Evolutionary conservation across 371 early-diverging fungal genomes (phyloP), one percentile per base, ranked within the genome.

Genomic region (Umbelopsis sp.): DNA sequence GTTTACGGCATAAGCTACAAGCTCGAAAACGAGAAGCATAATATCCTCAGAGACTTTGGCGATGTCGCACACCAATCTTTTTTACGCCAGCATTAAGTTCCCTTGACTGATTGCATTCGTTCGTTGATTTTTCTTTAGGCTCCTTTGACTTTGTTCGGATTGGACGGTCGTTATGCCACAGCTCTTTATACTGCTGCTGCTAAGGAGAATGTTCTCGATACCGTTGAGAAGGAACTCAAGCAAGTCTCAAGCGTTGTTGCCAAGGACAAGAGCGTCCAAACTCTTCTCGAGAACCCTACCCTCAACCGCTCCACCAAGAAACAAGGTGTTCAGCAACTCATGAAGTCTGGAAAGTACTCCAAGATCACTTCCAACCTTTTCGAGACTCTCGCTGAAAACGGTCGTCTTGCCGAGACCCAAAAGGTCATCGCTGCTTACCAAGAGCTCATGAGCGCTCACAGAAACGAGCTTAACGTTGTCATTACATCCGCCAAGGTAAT

Each of bases 91-190:
- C 41, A 12, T 12, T 7, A 48, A 48, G 48, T 48, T n/a, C 57
- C 14, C 7, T 7, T 41, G 41, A 41, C 38, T 50, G 45, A 52
- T 20, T 46, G 69, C 29, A 12, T 18, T 10, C 16, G 8, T 6
- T 45, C 16, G 32, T n/a, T 67, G 24, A 25, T 44, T 65, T 45
- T 62, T 37, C 24, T 37, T 50, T 57, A 65, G 94, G 88, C 91
- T 62, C 97, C 97, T 38, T 68, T 96, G 50, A 86, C 89, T 46
- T 87, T 98, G 65, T 91, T 92, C 88, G 96, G 97, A 72, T 92
- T 98, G 78, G 96, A 96, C 65, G 99, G 99, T 74, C 94, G 97
- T 75, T 98, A 98, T 77, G 98, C 99, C 68, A 96, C 97, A 25
- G 98, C 99, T 45, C 89, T 98, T 68, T 98, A 91, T 90, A 87